Base-by-base conservation (phyloP, 495 filamentous ascomycete species). In the Viridothelium virens region DNA sequence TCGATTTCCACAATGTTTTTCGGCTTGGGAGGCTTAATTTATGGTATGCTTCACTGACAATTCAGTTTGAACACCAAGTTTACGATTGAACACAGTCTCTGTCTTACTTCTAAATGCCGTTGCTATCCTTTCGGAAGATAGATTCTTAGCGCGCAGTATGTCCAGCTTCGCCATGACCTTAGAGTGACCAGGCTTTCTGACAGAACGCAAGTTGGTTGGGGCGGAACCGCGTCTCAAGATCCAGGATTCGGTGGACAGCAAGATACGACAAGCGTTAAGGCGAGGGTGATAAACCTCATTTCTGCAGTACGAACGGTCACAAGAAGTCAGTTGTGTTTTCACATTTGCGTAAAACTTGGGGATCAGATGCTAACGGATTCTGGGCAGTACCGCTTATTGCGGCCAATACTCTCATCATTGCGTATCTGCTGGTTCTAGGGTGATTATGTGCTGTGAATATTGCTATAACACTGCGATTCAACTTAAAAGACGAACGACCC, bases 61-160 rank as follows among this genome's bases (percentile, higher is more conserved):
- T 39, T 36, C 63, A 12, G 25, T 62, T 38, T 63, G 41, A 64
- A 39, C 56, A 67, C 66, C 67, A 65, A 61, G 36, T 62, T 73
- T 62, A 62, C 67, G 65, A 61, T 39, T 65, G 66, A 41, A 66
- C 37, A 36, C 72, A 94, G 91, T 91, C 63, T 82, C 84, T 66
- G 79, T 96, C 74, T 89, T 98, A 73, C 83, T 97, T 74, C 85
- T 92, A 74, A 98, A 98, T 79, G 90, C 91, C 48, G 90, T 97
- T 74, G 91, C 92, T 63, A 87, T 98, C 77, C 87, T 97, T 62
- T 96, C 92, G 72, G 93, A 98, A 85, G 94, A 98, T 79, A 87
- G 95, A 38, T 98, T 98, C 77, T 87, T 98, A 62, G 94, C 95
- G 62, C 86, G 95, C 71, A 94, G 91, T 96, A 88, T 70, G 86